Conservation (phyloP, 768 basidiomycete genomes). For the Gelatoporia subvermispora region DNA sequence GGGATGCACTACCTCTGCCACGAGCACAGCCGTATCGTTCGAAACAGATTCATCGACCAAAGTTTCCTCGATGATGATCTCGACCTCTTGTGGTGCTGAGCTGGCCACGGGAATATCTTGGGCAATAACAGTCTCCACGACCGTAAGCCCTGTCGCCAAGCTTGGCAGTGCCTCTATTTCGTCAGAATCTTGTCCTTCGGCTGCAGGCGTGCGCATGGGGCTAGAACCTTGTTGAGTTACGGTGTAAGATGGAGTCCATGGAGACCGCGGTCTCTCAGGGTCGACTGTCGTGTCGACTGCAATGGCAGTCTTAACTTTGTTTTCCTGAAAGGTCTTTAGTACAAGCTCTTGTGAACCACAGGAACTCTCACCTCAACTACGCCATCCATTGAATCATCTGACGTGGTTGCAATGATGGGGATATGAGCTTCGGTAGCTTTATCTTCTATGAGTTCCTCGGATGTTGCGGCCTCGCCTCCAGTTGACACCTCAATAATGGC, state of each 20-base stretch:
- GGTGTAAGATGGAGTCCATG: slow-evolving; percentile 32
- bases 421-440: slow-evolving; percentile 3
- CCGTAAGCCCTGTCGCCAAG: background rate
- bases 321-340: background rate
- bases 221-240: slow-evolving; percentile 23
- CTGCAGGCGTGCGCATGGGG: slow-evolving; percentile 13
- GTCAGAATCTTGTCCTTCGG: slow-evolving; percentile 12
- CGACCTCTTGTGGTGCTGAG: background rate
- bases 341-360: background rate
- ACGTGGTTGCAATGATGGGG: background rate
- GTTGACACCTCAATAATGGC: background rate
- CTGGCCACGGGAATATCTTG: background rate
- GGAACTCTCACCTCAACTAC: background rate
- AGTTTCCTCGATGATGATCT: slow-evolving; percentile 9
- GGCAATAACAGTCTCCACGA: background rate
- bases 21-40: no score
- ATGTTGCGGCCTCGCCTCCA: background rate
- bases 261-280: slow-evolving; percentile 18
- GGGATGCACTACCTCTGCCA: no score
- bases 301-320: background rate
- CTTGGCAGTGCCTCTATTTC: slow-evolving; percentile 10
- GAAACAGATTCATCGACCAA: background rate
- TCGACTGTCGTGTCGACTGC: background rate
- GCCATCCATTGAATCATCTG: background rate
- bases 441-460: background rate